These are phyloP conservation scores for Nemania sp. DNA, from an alignment of 2,329 filamentous ascomycete species.

Conservation along the genomic window DNA sequence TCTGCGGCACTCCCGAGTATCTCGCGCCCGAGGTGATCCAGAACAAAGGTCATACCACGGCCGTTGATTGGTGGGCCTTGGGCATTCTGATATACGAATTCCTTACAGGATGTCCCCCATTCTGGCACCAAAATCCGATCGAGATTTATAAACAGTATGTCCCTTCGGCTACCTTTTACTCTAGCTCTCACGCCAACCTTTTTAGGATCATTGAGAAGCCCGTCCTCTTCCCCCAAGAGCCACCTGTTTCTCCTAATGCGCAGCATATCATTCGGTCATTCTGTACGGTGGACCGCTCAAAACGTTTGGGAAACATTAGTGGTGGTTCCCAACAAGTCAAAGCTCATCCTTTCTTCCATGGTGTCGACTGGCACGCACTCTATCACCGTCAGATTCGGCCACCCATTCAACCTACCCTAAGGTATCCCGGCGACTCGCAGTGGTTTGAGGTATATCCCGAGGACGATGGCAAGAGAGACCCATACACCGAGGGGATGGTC, in stretches of 20 bases:
- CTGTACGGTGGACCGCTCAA: slow-evolving; percentile 78
- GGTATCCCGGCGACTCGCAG: slow-evolving; percentile 73
- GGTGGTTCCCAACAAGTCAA: slow-evolving; percentile 76
- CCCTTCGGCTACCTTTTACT: background rate
- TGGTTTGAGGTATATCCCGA: slow-evolving; percentile 87
- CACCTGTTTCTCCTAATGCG: slow-evolving; percentile 67
- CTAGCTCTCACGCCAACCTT: slow-evolving; percentile 26
- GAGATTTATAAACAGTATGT: slow-evolving; percentile 81
- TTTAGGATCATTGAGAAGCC: slow-evolving; percentile 77
- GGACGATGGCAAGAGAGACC: slow-evolving; percentile 66
- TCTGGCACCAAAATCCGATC: slow-evolving; percentile 85
- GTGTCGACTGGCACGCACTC: slow-evolving; percentile 75
- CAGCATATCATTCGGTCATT: slow-evolving; percentile 76
- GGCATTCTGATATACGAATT: slow-evolving; percentile 86
- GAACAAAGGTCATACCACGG: slow-evolving; percentile 75
- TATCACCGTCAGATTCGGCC: slow-evolving; percentile 66
- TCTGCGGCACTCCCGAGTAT: slow-evolving; percentile 84
- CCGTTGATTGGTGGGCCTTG: slow-evolving; percentile 87
- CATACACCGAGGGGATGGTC: slow-evolving; percentile 71
- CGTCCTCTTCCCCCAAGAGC: slow-evolving; percentile 72
- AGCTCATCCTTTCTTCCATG: slow-evolving; percentile 73
- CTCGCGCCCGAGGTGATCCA: slow-evolving; percentile 84
- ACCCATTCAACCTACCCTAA: slow-evolving; percentile 75
- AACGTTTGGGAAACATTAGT: slow-evolving; percentile 76
- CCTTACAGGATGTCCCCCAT: slow-evolving; percentile 81